Evolutionary conservation across 2,329 filamentous ascomycete species (phyloP), one percentile per base, ranked within the genome.

Genomic region (Diplodia scrobiculata): DNA sequence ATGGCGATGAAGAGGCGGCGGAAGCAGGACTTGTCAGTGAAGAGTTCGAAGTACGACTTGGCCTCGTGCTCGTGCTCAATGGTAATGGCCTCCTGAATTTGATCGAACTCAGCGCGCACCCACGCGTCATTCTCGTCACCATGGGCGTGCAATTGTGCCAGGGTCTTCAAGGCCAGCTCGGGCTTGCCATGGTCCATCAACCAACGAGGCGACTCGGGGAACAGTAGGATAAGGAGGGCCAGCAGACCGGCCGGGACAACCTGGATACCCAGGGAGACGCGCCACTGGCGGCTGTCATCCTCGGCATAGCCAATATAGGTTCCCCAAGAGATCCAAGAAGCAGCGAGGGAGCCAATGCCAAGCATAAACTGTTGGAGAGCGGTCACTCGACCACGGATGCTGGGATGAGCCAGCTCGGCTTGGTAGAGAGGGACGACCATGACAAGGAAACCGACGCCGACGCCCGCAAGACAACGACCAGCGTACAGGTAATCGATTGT

Each of bases 361-460:
- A 94, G 76, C 90, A 93, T 93, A 73, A 93, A 92, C 72, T 93
- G 91, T 75, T 93, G 91, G 3, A 94, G 80, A 34, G 87, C 85
- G 0, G 90, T 92, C 36, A 95, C 84, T 68, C 87, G 82, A 13
- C 91, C 91, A 75, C 91, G 86, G 72, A 94, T 94, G 67, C 84
- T 84, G 1, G 91, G 91, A 74, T 94, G 91, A 3, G 89, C 87
- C 27, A 94, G 83, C 73, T 95, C 91, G 25, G 89, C 90, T 74
- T 93, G 91, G 74, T 92, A 94, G 0, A 93, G 77, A 1, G 90
- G 87, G 45, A 89, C 80, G 68, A 88, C 86, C 86, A 88, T 88
- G 69, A 83, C 82, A 7, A 89, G 77, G 65, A 86, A 80, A 10
- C 87, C 86, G 63, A 89, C 84, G 69, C 84, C 88, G 21, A 89